Percentiles rank a stretch among this genome's conserved stretches.
Conservation (phyloP, 2,329 filamentous ascomycete genomes). For the Pseudovirgaria hyperparasitica region DNA sequence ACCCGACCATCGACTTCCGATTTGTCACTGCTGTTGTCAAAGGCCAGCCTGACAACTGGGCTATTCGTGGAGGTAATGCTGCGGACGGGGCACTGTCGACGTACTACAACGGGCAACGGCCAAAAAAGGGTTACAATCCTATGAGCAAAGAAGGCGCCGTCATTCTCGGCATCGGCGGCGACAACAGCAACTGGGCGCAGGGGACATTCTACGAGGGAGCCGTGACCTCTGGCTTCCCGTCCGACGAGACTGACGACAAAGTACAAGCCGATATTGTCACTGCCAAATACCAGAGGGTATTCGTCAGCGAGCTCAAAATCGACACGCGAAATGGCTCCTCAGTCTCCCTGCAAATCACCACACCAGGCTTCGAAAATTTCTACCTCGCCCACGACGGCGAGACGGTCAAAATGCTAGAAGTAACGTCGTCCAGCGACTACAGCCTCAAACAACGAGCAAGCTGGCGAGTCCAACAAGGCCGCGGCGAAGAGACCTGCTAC, state of each 20-base stretch:
- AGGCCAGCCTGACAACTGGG: slow-evolving; percentile 43
- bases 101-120: slow-evolving; percentile 45
- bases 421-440: slow-evolving; percentile 37
- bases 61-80: slow-evolving; percentile 47
- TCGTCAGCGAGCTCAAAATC: slow-evolving; percentile 35
- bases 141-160: slow-evolving; percentile 56
- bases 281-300: slow-evolving; percentile 44
- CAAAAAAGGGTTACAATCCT: slow-evolving; percentile 42
- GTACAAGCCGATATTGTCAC: slow-evolving; percentile 50
- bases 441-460: slow-evolving; percentile 39
- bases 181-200: slow-evolving; percentile 47
- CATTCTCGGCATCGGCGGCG: slow-evolving; percentile 58
- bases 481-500: slow-evolving; percentile 43
- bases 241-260: slow-evolving; percentile 43
- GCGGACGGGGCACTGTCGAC: slow-evolving; percentile 45
- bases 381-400: slow-evolving; percentile 42
- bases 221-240: slow-evolving; percentile 50
- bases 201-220: slow-evolving; percentile 55
- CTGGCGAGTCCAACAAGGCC: slow-evolving; percentile 42
- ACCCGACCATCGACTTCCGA: slow-evolving; percentile 40
- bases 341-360: slow-evolving; percentile 44
- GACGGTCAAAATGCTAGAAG: slow-evolving; percentile 42
- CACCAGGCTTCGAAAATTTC: slow-evolving; percentile 38
- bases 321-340: slow-evolving; percentile 35
- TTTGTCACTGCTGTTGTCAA: slow-evolving; percentile 48